Conservation (phyloP, 1,284 basidiomycete genomes). For the Ustilago trichophora region DNA sequence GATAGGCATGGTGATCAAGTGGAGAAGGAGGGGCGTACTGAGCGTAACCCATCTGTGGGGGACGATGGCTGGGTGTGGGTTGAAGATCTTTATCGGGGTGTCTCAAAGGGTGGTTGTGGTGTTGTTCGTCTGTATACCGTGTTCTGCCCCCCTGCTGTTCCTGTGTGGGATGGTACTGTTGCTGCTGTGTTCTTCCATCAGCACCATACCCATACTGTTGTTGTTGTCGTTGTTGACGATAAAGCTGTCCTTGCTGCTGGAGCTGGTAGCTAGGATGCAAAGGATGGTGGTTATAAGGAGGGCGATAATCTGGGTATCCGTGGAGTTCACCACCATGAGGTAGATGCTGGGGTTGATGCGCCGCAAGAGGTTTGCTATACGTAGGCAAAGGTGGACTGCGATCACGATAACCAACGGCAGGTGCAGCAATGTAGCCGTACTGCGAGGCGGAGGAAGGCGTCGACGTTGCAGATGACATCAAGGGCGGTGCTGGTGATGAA, state of each 20-base stretch:
- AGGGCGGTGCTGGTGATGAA: neutral
- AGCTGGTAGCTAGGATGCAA: slow-evolving; percentile 13
- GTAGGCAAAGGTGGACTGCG: slow-evolving; percentile 30
- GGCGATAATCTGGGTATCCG: slow-evolving; percentile 23
- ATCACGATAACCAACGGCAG: slow-evolving; percentile 9
- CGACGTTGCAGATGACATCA: neutral
- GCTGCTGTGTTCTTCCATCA: neutral
- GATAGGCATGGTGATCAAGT: no score
- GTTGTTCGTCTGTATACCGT: no score
- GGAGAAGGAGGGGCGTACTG: no score
- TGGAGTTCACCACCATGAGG: neutral
- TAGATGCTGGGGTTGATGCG: slow-evolving; percentile 19
- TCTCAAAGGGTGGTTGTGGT: no score
- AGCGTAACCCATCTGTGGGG: no score
- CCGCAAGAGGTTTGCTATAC: slow-evolving; percentile 14
- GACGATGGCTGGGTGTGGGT: no score
- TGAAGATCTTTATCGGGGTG: no score
- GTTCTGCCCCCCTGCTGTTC: no score
- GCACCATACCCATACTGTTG: neutral
- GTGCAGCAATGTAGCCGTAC: slow-evolving; percentile 22
- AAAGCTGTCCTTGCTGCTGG: no score
- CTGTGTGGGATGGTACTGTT: no score
- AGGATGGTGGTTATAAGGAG: slow-evolving; percentile 20
- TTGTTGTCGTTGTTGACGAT: no score
- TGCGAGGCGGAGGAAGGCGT: slow-evolving; percentile 4